Percentiles rank a stretch among this genome's conserved stretches.
Evolutionary conservation across 768 basidiomycete genomes (phyloP).

Genomic region (Amyloporia xantha): DNA sequence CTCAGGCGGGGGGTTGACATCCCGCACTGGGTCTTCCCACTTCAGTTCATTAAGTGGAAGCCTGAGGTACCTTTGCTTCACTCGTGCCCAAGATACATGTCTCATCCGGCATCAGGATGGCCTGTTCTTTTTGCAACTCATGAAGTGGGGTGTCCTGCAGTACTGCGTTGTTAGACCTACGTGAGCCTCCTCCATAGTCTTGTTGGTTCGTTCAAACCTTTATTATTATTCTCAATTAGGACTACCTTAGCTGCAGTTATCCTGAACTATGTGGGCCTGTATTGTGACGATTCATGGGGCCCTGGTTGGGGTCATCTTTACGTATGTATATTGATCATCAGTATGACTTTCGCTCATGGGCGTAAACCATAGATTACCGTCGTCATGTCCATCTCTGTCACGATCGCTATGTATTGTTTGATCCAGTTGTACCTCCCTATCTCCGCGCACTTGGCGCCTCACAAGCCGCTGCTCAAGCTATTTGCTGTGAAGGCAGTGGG

Average conservation of each 20-base stretch:
- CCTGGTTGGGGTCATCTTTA: conserved; percentile 65
- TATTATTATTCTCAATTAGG: conserved; percentile 18
- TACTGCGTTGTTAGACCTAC: conserved; percentile 61
- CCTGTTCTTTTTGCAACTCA: conserved; percentile 61
- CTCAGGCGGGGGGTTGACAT: conserved; percentile 37
- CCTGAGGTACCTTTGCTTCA: conserved; percentile 38
- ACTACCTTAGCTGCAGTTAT: conserved; percentile 58
- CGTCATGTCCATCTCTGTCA: conserved; percentile 63
- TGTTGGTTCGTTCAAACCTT: not conserved
- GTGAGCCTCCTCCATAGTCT: conserved; percentile 28
- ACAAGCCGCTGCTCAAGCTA: conserved; percentile 59
- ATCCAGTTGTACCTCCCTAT: conserved; percentile 64
- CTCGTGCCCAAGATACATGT: not conserved
- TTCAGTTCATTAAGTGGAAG: conserved; percentile 56
- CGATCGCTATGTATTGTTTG: conserved; percentile 73
- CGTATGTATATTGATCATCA: conserved; percentile 30
- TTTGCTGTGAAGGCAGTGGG: conserved; percentile 71
- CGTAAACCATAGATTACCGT: conserved; percentile 38
- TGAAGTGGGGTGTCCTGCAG: conserved; percentile 75
- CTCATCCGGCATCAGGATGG: conserved; percentile 40
- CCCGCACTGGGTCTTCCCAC: conserved; percentile 63
- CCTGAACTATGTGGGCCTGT: conserved; percentile 56
- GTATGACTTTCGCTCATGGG: no score
- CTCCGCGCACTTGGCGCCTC: conserved; percentile 44
- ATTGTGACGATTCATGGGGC: conserved; percentile 68